Evolutionary conservation across 179 eudicot genomes (phyloP).

Genomic region (Spinacia oleracea): DNA sequence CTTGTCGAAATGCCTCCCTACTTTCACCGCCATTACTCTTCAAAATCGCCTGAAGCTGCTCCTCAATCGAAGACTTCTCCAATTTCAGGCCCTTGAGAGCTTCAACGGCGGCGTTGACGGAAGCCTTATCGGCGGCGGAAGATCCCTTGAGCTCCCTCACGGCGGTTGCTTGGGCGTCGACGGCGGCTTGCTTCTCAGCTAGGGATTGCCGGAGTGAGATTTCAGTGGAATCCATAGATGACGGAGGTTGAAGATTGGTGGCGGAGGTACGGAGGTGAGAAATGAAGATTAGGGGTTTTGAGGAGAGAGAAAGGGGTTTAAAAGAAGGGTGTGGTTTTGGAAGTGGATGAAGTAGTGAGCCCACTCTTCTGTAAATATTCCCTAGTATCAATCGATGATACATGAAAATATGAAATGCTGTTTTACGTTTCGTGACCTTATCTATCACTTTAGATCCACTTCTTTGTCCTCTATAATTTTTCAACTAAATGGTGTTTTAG

Average conservation of each 20-base stretch:
- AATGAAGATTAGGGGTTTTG: background rate
- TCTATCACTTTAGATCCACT: no score
- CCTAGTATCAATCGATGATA: background rate
- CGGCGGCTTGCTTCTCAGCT: conserved; percentile 39
- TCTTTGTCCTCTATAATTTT: no score
- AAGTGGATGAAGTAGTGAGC: background rate
- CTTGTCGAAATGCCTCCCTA: conserved; percentile 66
- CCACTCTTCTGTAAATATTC: conserved; percentile 18
- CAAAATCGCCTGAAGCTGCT: conserved; percentile 34
- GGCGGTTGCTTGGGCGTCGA: conserved; percentile 47
- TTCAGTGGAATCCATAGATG: conserved; percentile 34
- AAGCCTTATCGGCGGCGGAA: conserved; percentile 35
- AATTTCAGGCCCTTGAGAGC: conserved; percentile 43
- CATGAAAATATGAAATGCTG: no score
- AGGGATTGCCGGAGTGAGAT: conserved; percentile 44
- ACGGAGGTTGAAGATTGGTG: background rate
- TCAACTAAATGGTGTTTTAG: no score
- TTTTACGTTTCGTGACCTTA: no score
- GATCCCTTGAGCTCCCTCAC: conserved; percentile 49
- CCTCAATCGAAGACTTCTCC: conserved; percentile 46
- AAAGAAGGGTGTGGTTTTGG: background rate
- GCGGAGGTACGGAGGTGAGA: background rate
- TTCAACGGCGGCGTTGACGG: conserved; percentile 47
- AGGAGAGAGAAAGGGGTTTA: conserved; percentile 18
- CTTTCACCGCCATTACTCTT: conserved; percentile 40